Evolutionary conservation across 768 basidiomycete species (phyloP), one percentile per base, ranked within the genome.

Genomic region (Suillus plorans): DNA sequence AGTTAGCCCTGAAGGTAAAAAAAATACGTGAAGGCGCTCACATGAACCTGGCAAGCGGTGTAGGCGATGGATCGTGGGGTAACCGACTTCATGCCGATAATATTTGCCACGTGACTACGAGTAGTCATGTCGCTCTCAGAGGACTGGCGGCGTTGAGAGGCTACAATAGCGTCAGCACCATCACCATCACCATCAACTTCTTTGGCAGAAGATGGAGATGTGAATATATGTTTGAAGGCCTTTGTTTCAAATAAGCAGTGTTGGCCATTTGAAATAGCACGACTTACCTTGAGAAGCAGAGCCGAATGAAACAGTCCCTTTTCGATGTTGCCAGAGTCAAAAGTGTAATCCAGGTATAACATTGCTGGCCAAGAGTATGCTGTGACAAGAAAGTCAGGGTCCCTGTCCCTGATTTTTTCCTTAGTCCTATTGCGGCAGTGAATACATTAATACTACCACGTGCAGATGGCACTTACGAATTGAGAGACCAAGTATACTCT

Each of bases 21-120:
- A 44, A 13, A 44, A 13, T n/a, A 34, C 10, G 28, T 2, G 28
- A 61, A 42, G 49, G 22, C 10, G 13, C 5, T n/a, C 20, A 25
- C 63, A 20, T 0, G 28, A 61, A 71, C 69, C 66, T 71, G 72
- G 13, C 68, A 60, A 4, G 67, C 73, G 7, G 64, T 25, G 52
- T 73, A 73, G 8, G 69, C 69, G 36, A 74, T 62, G 8, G 63
- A 42, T 14, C 59, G 59, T 16, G 68, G 61, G 28, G 53, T 72
- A 28, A 71, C 64, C 14, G 31, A 16, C 6, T 60, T 63, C 12
- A 70, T 39, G 6, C 67, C 61, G 6, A 64, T 56, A 14, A 69
- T 31, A 6, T 37, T 16, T 5, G 60, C 60, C n/a, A 61, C 42
- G 8, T 61, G 37, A 12, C 39, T 49, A n/a, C 18, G 13, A 12